Percentiles rank a stretch among this genome's conserved stretches.
These are phyloP conservation scores for Ceratocystis smalleyi DNA, from an alignment of 2,329 filamentous ascomycete genomes.

Conservation along the genomic window DNA sequence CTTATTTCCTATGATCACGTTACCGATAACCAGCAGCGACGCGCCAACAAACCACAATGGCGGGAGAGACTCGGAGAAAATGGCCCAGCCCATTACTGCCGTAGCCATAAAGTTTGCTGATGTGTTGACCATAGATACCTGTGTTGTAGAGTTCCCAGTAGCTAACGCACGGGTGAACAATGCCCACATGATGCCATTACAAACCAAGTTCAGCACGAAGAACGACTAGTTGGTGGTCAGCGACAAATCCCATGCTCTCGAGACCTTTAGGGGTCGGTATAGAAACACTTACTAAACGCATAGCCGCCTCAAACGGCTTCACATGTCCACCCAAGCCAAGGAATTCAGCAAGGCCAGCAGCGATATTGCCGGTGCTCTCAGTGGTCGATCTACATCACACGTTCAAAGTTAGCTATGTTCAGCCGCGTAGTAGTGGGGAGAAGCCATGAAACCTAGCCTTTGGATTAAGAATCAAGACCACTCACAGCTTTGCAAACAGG, in stretches of 20 bases:
- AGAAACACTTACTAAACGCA: slow-evolving; percentile 32
- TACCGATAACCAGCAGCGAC: slow-evolving; percentile 54
- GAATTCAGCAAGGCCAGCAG: slow-evolving; percentile 29
- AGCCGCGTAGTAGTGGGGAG: not conserved
- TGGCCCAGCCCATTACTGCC: slow-evolving; percentile 50
- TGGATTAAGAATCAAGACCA: slow-evolving; percentile 16
- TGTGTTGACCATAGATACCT: slow-evolving; percentile 70
- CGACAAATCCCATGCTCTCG: not conserved
- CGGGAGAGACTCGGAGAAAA: slow-evolving; percentile 58
- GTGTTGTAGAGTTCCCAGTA: slow-evolving; percentile 56
- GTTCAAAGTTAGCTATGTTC: not conserved
- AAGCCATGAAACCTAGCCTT: not conserved
- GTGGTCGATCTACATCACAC: slow-evolving; percentile 36
- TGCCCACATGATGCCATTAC: slow-evolving; percentile 73
- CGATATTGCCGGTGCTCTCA: slow-evolving; percentile 35
- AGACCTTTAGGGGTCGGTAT: not conserved
- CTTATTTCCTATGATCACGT: slow-evolving; percentile 60
- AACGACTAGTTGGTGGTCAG: slow-evolving; percentile 39
- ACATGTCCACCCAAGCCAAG: slow-evolving; percentile 31
- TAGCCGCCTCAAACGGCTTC: slow-evolving; percentile 31
- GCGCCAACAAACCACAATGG: slow-evolving; percentile 66
- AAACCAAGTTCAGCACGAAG: slow-evolving; percentile 58
- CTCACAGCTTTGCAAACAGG: slow-evolving; percentile 68
- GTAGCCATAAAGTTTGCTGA: slow-evolving; percentile 70
- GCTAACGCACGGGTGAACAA: slow-evolving; percentile 68